These are phyloP conservation scores for Jimgerdemannia lactiflua DNA, from an alignment of 192 early-diverging fungal genomes.

Conservation along the genomic window DNA sequence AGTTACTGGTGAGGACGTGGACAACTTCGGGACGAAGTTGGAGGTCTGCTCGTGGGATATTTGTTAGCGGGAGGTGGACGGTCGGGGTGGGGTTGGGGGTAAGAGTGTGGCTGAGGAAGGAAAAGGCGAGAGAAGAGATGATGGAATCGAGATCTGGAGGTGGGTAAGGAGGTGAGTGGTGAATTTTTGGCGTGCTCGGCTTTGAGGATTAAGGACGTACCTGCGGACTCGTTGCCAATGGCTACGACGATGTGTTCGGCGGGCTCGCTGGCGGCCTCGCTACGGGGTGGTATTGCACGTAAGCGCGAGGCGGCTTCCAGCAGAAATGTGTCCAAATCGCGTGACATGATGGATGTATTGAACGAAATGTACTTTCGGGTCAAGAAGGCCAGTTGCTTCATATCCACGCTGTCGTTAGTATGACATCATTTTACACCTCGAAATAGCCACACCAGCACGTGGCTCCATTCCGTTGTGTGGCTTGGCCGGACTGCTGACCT, in stretches of 20 bases:
- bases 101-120: constrained; percentile 39
- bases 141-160: constrained; percentile 68
- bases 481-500: background rate
- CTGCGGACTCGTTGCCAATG: constrained; percentile 74
- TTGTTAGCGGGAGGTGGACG: constrained; percentile 39
- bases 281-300: background rate
- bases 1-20: constrained; percentile 35
- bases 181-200: too few relatives aligned
- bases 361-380: background rate
- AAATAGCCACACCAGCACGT: background rate
- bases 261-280: too few relatives aligned
- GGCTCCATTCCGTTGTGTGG: too few relatives aligned
- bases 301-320: background rate
- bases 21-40: constrained; percentile 60
- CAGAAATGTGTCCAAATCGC: background rate
- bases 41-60: constrained; percentile 56
- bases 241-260: constrained; percentile 37
- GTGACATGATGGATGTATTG: background rate
- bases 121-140: constrained; percentile 51
- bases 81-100: background rate
- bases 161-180: background rate
- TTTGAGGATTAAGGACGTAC: constrained; percentile 22
- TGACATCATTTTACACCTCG: background rate
- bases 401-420: background rate
- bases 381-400: background rate